A percentile compares a stretch with the other conserved stretches of the same genome.
Evolutionary conservation across 495 filamentous ascomycete species (phyloP).

Genomic region (Lentithecium fluviatile): DNA sequence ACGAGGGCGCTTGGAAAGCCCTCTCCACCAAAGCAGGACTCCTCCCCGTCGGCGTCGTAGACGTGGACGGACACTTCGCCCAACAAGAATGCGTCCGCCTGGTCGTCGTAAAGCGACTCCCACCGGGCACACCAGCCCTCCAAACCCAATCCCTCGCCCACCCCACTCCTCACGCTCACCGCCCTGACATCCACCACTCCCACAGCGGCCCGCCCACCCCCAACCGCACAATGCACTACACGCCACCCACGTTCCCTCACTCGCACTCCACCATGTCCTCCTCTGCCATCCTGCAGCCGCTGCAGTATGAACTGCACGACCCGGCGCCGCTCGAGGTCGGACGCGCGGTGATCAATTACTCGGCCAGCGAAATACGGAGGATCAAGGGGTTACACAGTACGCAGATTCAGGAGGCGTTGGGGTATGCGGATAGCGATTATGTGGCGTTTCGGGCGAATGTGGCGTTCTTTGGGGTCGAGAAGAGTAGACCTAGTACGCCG

Average conservation of each 20-base stretch:
- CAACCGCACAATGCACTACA: not conserved
- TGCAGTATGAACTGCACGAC: constrained; percentile 39
- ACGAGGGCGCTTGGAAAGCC: constrained; percentile 78
- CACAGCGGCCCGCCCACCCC: not conserved
- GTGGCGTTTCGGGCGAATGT: constrained; percentile 88
- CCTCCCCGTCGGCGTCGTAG: constrained; percentile 84
- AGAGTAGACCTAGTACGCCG: constrained; percentile 43
- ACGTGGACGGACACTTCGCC: constrained; percentile 80
- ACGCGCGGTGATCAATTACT: constrained; percentile 89
- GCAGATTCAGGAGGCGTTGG: constrained; percentile 73
- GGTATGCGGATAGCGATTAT: constrained; percentile 94
- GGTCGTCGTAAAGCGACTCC: constrained; percentile 64
- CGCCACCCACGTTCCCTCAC: constrained; percentile 12
- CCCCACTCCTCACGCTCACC: too few species aligned
- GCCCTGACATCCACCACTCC: constrained; percentile 34
- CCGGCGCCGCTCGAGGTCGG: constrained; percentile 72
- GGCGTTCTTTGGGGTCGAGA: constrained; percentile 59
- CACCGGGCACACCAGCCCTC: not conserved
- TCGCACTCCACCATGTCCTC: constrained; percentile 2
- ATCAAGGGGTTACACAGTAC: constrained; percentile 83
- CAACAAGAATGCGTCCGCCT: constrained; percentile 90
- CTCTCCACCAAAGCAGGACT: constrained; percentile 81
- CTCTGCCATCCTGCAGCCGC: not conserved
- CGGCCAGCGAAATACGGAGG: constrained; percentile 72
- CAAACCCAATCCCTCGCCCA: constrained; percentile 43